phyloP scores from a whole-genome alignment of 2,329 filamentous ascomycete genomes.

The Lizonia empirigonia region DNA sequence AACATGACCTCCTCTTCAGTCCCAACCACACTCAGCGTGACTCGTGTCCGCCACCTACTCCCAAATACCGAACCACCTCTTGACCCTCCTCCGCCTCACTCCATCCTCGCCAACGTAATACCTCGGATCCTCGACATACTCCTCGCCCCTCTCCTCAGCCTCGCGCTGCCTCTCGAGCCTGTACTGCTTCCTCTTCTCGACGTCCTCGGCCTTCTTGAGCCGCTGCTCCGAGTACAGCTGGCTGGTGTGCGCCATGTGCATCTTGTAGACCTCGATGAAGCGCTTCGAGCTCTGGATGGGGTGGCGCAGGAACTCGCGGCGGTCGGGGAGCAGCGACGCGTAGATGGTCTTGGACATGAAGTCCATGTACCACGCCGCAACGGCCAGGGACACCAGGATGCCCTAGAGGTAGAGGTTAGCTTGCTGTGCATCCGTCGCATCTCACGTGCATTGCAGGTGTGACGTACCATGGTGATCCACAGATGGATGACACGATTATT shows the following conservation, averaged over 20 bases:
- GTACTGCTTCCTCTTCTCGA: constrained; percentile 83
- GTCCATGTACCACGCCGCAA: constrained; percentile 76
- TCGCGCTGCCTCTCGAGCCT: constrained; percentile 61
- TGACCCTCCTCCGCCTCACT: constrained; percentile 61
- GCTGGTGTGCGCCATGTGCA: constrained; percentile 76
- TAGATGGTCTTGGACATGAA: constrained; percentile 81
- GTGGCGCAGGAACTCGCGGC: constrained; percentile 69
- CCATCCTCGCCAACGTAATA: constrained; percentile 49
- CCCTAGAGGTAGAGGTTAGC: constrained; percentile 52
- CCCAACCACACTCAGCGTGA: not conserved
- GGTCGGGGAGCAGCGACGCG: constrained; percentile 75
- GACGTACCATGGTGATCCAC: constrained; percentile 78
- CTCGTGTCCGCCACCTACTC: constrained; percentile 28
- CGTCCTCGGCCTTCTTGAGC: constrained; percentile 77
- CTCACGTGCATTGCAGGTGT: not conserved
- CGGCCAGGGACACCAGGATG: constrained; percentile 71
- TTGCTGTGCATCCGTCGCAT: not conserved
- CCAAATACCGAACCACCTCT: constrained; percentile 88
- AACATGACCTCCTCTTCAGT: not conserved
- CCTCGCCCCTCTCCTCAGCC: constrained; percentile 42
- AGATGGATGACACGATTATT: constrained; percentile 77
- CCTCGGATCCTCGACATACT: constrained; percentile 46
- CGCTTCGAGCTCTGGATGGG: constrained; percentile 71
- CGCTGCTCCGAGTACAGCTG: constrained; percentile 73
- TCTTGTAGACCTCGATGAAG: constrained; percentile 72